These are phyloP conservation scores for Wickerhamomyces tratensis DNA, from an alignment of 805 yeast species.

Conservation along the genomic window DNA sequence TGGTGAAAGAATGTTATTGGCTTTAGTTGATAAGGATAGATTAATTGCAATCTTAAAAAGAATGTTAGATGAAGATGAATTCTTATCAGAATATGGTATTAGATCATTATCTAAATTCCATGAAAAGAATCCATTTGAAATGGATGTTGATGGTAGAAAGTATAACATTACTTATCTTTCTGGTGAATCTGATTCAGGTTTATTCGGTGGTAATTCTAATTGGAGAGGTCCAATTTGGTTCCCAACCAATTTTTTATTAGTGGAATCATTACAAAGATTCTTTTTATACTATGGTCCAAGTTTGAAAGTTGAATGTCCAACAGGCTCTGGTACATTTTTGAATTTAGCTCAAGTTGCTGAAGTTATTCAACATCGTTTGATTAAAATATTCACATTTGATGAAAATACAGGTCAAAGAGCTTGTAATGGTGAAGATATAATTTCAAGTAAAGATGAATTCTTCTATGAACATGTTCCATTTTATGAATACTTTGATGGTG, in stretches of 20 bases:
- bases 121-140: slow-evolving; percentile 72
- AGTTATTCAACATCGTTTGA: slow-evolving; percentile 78
- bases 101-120: slow-evolving; percentile 84
- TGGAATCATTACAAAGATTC: slow-evolving; percentile 81
- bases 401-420: slow-evolving; percentile 59
- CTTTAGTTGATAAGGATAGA: slow-evolving; percentile 76
- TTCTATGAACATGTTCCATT: slow-evolving; percentile 73
- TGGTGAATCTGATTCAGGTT: slow-evolving; percentile 85
- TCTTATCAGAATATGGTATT: slow-evolving; percentile 75
- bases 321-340: slow-evolving; percentile 65
- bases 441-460: slow-evolving; percentile 53
- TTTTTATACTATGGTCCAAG: slow-evolving; percentile 82
- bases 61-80: slow-evolving; percentile 82
- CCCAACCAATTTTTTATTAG: slow-evolving; percentile 78
- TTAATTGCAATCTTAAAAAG: slow-evolving; percentile 63
- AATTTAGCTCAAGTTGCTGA: slow-evolving; percentile 88
- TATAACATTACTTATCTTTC: slow-evolving; percentile 70
- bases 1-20: slow-evolving; percentile 70
- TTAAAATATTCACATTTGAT: slow-evolving; percentile 64
- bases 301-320: slow-evolving; percentile 81
- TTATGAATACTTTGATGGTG: slow-evolving; percentile 89
- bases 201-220: slow-evolving; percentile 94
- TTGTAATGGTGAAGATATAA: slow-evolving; percentile 60
- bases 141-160: slow-evolving; percentile 70
- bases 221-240: slow-evolving; percentile 99